These are phyloP conservation scores for Tranzscheliella williamsii DNA, from an alignment of 1,284 basidiomycete genomes.

Conservation along the genomic window DNA sequence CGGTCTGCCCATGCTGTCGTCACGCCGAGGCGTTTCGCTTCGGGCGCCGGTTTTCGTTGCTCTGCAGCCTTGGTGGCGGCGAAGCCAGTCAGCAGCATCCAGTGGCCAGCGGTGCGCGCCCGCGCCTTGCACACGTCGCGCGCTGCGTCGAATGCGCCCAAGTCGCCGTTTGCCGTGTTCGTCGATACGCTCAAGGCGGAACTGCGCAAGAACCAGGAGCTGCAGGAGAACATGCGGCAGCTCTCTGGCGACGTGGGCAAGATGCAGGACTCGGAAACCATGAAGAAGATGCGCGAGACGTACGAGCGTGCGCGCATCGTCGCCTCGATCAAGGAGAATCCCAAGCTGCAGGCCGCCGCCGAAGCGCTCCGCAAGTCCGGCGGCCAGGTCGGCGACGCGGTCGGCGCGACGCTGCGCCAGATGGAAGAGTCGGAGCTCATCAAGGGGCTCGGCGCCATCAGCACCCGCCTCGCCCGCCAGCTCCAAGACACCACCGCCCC, in stretches of 20 bases:
- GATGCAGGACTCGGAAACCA: slow-evolving; percentile 92
- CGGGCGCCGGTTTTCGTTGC: neutral
- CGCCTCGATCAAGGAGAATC: slow-evolving; percentile 95
- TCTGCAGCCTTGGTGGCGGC: too few relatives aligned
- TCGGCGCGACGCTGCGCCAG: slow-evolving; percentile 80
- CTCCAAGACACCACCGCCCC: slow-evolving; percentile 56
- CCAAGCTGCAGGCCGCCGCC: slow-evolving; percentile 82
- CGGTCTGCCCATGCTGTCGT: too few relatives aligned
- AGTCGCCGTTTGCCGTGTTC: slow-evolving; percentile 90
- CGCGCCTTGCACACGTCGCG: slow-evolving; percentile 11
- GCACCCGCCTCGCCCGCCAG: slow-evolving; percentile 43
- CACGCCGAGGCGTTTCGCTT: neutral
- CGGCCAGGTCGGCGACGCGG: slow-evolving; percentile 89
- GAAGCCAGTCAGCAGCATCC: too few relatives aligned
- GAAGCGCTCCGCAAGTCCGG: slow-evolving; percentile 86
- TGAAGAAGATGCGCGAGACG: slow-evolving; percentile 84
- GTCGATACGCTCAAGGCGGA: slow-evolving; percentile 91
- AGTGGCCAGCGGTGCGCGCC: too few relatives aligned
- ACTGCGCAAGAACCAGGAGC: slow-evolving; percentile 86
- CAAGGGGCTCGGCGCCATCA: slow-evolving; percentile 66
- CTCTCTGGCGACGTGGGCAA: slow-evolving; percentile 96
- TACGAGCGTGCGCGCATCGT: slow-evolving; percentile 93
- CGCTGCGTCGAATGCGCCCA: slow-evolving; percentile 9
- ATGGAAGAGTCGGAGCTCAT: slow-evolving; percentile 94
- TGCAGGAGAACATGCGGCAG: slow-evolving; percentile 95